phyloP scores from a whole-genome alignment of 2,329 filamentous ascomycete species.

The Apiospora malaysiana region DNA sequence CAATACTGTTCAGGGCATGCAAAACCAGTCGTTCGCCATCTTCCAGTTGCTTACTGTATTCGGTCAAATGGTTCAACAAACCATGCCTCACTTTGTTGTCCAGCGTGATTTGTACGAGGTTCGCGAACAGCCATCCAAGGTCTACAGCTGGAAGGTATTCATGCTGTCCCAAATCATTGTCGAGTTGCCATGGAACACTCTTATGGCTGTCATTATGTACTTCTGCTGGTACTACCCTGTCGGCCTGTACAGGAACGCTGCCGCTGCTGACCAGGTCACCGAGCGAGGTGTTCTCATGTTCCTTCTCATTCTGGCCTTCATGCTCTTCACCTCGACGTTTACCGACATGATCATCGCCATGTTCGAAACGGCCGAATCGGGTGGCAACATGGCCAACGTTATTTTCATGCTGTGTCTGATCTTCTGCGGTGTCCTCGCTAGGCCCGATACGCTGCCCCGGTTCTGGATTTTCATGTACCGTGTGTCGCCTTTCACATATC shows the following conservation, averaged over 20 bases:
- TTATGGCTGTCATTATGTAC: constrained; percentile 77
- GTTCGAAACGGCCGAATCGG: constrained; percentile 73
- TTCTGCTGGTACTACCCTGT: constrained; percentile 85
- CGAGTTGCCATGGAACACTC: constrained; percentile 80
- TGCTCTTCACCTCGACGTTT: constrained; percentile 81
- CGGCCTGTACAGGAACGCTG: constrained; percentile 73
- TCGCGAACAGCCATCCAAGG: constrained; percentile 78
- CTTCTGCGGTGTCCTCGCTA: constrained; percentile 75
- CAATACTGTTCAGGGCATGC: constrained; percentile 74
- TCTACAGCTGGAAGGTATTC: constrained; percentile 84
- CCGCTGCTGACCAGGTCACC: constrained; percentile 60
- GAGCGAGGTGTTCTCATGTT: constrained; percentile 80
- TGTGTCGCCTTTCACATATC: constrained; percentile 74
- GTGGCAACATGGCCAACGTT: constrained; percentile 74
- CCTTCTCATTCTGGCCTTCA: constrained; percentile 73
- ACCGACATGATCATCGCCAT: constrained; percentile 76
- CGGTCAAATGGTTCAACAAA: constrained; percentile 74
- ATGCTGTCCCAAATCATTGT: constrained; percentile 80
- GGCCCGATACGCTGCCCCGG: constrained; percentile 62
- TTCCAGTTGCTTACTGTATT: constrained; percentile 84
- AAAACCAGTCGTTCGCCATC: constrained; percentile 82
- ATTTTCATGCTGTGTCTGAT: constrained; percentile 73
- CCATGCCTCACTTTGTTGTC: constrained; percentile 82
- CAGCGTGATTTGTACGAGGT: constrained; percentile 82
- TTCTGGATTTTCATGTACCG: constrained; percentile 81